phyloP scores from a whole-genome alignment of 2,329 filamentous ascomycete species.

The Alternaria arborescens region DNA sequence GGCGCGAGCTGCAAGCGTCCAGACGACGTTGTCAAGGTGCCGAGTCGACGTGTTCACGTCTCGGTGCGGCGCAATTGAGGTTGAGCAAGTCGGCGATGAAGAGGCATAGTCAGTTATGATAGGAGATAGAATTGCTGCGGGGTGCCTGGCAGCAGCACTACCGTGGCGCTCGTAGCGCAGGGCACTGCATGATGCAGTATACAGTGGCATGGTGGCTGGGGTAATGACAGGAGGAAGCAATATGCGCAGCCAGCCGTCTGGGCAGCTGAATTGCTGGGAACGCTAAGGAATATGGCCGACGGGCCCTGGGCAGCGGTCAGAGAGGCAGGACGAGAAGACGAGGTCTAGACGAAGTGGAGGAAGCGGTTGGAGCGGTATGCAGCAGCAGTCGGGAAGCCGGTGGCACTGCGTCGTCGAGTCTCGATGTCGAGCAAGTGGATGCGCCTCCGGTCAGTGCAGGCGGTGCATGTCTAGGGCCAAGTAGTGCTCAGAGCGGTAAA shows the following conservation, averaged over 20 bases:
- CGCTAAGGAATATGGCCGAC: background rate
- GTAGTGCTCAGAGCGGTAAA: slow-evolving; percentile 7
- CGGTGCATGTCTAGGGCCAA: background rate
- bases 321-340: too few relatives aligned
- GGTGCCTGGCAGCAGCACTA: background rate
- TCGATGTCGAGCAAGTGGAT: background rate
- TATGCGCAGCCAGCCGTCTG: slow-evolving; percentile 2
- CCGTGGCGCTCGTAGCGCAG: slow-evolving; percentile 3
- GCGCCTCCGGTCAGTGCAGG: background rate
- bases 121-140: background rate
- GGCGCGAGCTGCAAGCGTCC: slow-evolving; percentile 4
- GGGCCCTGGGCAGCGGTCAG: background rate
- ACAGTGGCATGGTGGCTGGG: slow-evolving; percentile 3
- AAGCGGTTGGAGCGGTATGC: background rate
- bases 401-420: background rate
- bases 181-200: slow-evolving; percentile 1
- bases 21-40: background rate
- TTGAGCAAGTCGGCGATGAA: slow-evolving; percentile 5
- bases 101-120: background rate
- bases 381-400: background rate
- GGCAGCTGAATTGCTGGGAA: background rate
- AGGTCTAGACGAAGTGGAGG: background rate
- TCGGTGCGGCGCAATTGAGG: slow-evolving; percentile 5
- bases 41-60: slow-evolving; percentile 1
- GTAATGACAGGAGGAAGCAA: slow-evolving; percentile 1